Evolutionary conservation across 306 rosid species (phyloP), one percentile per base, ranked within the genome.

Genomic region (Carpinus fangiana): DNA sequence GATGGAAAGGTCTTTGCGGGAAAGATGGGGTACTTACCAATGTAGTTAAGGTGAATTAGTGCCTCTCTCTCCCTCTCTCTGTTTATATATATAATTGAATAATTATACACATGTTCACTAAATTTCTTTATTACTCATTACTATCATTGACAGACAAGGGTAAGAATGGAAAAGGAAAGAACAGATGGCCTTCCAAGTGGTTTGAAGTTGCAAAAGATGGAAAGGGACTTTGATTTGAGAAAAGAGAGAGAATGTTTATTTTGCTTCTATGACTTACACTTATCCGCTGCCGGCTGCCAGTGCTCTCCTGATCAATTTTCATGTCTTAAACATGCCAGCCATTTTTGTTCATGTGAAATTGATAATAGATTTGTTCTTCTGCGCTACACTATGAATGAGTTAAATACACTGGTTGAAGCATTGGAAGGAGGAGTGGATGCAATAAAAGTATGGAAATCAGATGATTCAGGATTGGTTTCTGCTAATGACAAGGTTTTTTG

Each of bases 231-330:
- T 47, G 98, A 92, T 81, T 72, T 84, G 79, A 65, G 80, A 66
- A 82, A 79, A 47, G 98, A 94, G 79, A 92, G 96, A 88, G 98
- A 94, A 77, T 94, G 98, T 57, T 90, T 79, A 81, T 82, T 89
- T 74, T 94, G 98, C 88, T 92, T 87, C 85, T 94, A 92, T 72
- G 98, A 94, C 86, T 86, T 94, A 75, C 90, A 94, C 80, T 81
- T 92, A 74, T 92, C 97, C 75, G 96, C 94, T 23, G 82, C 84
- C 16, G 81, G 93, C 70, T 92, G 98, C 82, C 79, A 86, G 77
- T 94, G 97, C 84, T 92, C 98, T 53, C 97, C 90, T 16, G 86
- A 87, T 59, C 83, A 76, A 75, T 94, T 80, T 82, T 90, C 98
- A 78, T 94, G 98, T 78, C 93, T 94, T 70, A 86, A 82, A 74